Percentiles rank a stretch among this genome's conserved stretches.
Conservation (phyloP, 1,284 basidiomycete genomes). For the Cutaneotrichosporon spelunceum region DNA sequence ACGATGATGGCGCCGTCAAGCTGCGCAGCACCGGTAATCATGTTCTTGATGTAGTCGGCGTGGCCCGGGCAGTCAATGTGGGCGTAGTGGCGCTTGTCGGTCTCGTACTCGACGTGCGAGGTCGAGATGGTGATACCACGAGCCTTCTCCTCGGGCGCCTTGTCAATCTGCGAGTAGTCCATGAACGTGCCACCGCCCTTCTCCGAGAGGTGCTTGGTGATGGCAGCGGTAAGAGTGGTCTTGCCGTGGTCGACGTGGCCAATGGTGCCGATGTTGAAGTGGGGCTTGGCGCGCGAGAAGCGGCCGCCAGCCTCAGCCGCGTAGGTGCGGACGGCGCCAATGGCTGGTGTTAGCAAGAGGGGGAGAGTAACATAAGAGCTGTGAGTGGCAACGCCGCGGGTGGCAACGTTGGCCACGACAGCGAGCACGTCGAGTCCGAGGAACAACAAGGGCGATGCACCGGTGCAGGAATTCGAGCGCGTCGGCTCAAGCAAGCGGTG, state of each 20-base stretch:
- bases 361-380: neutral
- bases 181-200: slow-evolving; percentile 87
- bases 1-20: slow-evolving; percentile 98
- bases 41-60: slow-evolving; percentile 80
- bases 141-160: slow-evolving; percentile 99
- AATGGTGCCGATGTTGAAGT: slow-evolving; percentile 96
- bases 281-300: slow-evolving; percentile 83
- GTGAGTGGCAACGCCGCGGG: neutral
- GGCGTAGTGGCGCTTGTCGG: slow-evolving; percentile 85
- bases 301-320: slow-evolving; percentile 63
- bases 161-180: slow-evolving; percentile 98
- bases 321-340: slow-evolving; percentile 45
- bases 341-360: slow-evolving; percentile 4
- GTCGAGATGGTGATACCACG: slow-evolving; percentile 95
- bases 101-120: slow-evolving; percentile 97
- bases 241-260: slow-evolving; percentile 89
- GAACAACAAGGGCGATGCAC: neutral
- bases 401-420: neutral
- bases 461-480: no score
- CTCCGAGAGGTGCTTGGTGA: slow-evolving; percentile 89
- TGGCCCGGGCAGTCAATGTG: slow-evolving; percentile 94
- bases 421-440: neutral
- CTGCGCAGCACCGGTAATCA: slow-evolving; percentile 99
- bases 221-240: slow-evolving; percentile 97
- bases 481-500: neutral